Percentiles rank a stretch among this genome's conserved stretches.
These are phyloP conservation scores for Aspergillus asperescens DNA, from an alignment of 495 filamentous ascomycete species.

Conservation along the genomic window DNA sequence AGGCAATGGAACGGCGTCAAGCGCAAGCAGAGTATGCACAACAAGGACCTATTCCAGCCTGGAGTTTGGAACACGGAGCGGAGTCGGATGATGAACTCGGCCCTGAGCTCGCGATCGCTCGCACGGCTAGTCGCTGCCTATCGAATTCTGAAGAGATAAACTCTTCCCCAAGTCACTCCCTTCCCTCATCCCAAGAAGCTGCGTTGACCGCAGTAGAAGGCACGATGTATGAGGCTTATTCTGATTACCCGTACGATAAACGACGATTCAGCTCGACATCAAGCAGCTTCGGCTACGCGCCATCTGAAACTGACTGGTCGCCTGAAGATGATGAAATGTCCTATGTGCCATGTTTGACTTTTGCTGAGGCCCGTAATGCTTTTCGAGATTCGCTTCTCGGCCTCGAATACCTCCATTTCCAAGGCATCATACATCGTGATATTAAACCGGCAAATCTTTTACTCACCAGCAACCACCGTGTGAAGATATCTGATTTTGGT, in stretches of 20 bases:
- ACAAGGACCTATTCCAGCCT: constrained; percentile 47
- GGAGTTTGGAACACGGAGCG: constrained; percentile 78
- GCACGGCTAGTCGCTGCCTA: constrained; percentile 33
- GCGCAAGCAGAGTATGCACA: constrained; percentile 44
- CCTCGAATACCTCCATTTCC: constrained; percentile 91
- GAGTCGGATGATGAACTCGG: constrained; percentile 52
- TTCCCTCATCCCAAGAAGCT: constrained; percentile 44
- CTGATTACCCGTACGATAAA: constrained; percentile 48
- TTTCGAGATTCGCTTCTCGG: constrained; percentile 94
- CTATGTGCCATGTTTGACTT: constrained; percentile 85
- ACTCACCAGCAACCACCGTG: constrained; percentile 73
- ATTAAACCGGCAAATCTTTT: constrained; percentile 99
- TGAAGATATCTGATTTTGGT: constrained; percentile 99
- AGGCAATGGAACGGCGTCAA: constrained; percentile 48
- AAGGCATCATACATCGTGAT: constrained; percentile 95
- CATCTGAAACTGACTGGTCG: constrained; percentile 51
- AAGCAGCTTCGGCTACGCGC: constrained; percentile 47
- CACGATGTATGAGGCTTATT: constrained; percentile 68
- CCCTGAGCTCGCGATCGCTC: constrained; percentile 32
- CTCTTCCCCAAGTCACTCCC: constrained; percentile 40
- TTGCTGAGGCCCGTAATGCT: constrained; percentile 75
- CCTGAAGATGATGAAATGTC: constrained; percentile 70
- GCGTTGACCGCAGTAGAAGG: constrained; percentile 55
- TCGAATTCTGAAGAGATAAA: constrained; percentile 26
- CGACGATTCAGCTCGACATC: constrained; percentile 44